These are phyloP conservation scores for Syncephalastrum contaminatum DNA, from an alignment of 371 early-diverging fungal species.

Conservation along the genomic window DNA sequence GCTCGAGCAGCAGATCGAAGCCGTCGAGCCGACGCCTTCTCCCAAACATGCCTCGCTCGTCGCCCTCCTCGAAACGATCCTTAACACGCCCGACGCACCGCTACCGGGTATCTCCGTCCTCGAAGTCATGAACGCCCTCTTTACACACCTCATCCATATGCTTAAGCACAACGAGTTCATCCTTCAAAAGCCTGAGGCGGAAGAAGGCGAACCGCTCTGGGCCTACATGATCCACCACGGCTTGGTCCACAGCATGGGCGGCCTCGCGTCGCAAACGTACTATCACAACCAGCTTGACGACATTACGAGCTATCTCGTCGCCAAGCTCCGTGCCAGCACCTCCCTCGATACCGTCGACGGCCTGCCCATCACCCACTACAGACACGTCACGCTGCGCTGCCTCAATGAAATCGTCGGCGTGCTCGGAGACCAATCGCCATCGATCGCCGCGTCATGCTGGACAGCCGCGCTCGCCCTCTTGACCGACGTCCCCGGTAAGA, in stretches of 20 bases:
- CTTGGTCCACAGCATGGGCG: slow-evolving; percentile 59
- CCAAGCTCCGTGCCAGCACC: slow-evolving; percentile 53
- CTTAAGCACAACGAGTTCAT: slow-evolving; percentile 16
- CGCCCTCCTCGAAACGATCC: slow-evolving; percentile 52
- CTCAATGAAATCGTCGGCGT: slow-evolving; percentile 36
- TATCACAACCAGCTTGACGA: slow-evolving; percentile 85
- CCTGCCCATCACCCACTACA: slow-evolving; percentile 40
- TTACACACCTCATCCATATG: slow-evolving; percentile 54
- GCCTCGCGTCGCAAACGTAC: slow-evolving; percentile 77
- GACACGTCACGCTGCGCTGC: slow-evolving; percentile 46
- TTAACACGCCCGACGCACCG: slow-evolving; percentile 48
- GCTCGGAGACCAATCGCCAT: slow-evolving; percentile 19
- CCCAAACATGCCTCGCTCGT: slow-evolving; percentile 58
- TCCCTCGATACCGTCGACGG: slow-evolving; percentile 40
- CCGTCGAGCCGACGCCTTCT: slow-evolving; percentile 18
- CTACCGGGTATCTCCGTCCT: slow-evolving; percentile 78
- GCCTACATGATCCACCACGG: slow-evolving; percentile 50
- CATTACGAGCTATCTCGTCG: slow-evolving; percentile 71
- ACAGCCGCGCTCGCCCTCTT: slow-evolving; percentile 47
- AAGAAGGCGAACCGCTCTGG: slow-evolving; percentile 18
- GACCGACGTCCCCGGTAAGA: slow-evolving; percentile 34
- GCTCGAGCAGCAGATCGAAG: slow-evolving; percentile 60
- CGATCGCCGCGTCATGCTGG: slow-evolving; percentile 18
- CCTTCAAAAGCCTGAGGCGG: slow-evolving; percentile 1
- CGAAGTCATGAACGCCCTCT: slow-evolving; percentile 78